These are phyloP conservation scores for Arabidopsis hybrid DNA, from an alignment of 441 rosid species.

Conservation along the genomic window DNA sequence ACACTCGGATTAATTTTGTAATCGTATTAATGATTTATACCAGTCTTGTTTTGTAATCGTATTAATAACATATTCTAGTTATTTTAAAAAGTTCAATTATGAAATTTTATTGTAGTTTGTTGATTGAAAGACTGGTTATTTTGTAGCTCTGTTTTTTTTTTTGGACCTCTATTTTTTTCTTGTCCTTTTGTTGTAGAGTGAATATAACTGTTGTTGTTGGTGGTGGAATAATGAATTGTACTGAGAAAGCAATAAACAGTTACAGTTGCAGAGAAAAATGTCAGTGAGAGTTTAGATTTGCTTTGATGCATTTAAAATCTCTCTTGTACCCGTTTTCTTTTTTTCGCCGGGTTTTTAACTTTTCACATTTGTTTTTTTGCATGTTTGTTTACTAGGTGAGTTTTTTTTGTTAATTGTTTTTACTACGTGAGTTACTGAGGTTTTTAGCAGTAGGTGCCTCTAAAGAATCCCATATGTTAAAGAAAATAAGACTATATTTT, in stretches of 20 bases:
- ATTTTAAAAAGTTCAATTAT: neutral
- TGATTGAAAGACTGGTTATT: neutral
- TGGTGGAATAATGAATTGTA: conserved; percentile 30
- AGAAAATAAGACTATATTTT: no score
- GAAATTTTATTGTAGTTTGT: neutral
- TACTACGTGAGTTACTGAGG: no score
- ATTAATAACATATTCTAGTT: neutral
- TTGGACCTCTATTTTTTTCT: neutral
- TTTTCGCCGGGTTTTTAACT: neutral
- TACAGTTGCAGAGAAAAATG: conserved; percentile 20
- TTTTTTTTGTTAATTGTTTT: neutral
- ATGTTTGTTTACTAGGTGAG: neutral
- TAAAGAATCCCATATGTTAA: neutral
- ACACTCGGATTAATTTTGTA: neutral
- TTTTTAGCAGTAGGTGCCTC: no score
- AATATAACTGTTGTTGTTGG: conserved; percentile 1
- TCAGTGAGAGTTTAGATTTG: conserved; percentile 8
- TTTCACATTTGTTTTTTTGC: neutral
- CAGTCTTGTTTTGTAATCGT: neutral
- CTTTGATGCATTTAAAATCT: conserved; percentile 24
- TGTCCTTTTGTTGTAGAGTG: conserved; percentile 3
- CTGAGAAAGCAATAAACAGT: conserved; percentile 26
- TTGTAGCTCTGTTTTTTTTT: neutral
- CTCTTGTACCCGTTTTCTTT: neutral
- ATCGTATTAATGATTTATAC: neutral